Percentiles rank a stretch among this genome's conserved stretches.
Conservation (phyloP, 257 asterid genomes). For the Forsythia viridissima region DNA sequence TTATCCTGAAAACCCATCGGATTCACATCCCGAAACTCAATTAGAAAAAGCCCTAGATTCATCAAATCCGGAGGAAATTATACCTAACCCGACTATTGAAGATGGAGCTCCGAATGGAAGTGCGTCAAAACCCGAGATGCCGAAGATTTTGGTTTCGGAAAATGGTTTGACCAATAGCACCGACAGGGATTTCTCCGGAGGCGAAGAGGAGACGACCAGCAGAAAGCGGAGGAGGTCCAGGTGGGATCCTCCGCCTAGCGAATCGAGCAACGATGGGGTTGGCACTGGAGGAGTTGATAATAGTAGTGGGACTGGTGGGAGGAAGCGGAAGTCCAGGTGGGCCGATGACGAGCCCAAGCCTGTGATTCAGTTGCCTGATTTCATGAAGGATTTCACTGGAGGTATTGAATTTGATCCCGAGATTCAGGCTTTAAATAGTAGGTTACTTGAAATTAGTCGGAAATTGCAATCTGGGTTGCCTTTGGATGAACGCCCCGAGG, state of each 20-base stretch:
- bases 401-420: constrained; percentile 51
- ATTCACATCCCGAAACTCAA: constrained; percentile 34
- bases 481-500: constrained; percentile 87
- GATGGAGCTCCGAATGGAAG: constrained; percentile 32
- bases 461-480: constrained; percentile 87
- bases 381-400: constrained; percentile 20
- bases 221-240: constrained; percentile 70
- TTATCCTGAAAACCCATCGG: constrained; percentile 31
- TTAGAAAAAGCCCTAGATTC: constrained; percentile 61
- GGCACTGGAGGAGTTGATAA: constrained; percentile 36
- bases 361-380: constrained; percentile 77
- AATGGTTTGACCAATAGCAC: constrained; percentile 66
- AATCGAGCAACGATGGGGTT: constrained; percentile 26
- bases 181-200: constrained; percentile 80
- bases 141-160: constrained; percentile 59
- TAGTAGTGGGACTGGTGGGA: constrained; percentile 50
- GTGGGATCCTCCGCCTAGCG: constrained; percentile 84
- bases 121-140: constrained; percentile 36
- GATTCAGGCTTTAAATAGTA: constrained; percentile 76
- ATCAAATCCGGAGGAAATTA: background rate
- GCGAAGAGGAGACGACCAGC: constrained; percentile 88
- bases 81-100: background rate
- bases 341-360: constrained; percentile 71
- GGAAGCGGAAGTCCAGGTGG: constrained; percentile 96
- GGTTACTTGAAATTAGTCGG: constrained; percentile 82